Percentiles rank a stretch among this genome's conserved stretches.
These are phyloP conservation scores for Tylopilus subfusipes DNA, from an alignment of 768 basidiomycete genomes.

Conservation along the genomic window DNA sequence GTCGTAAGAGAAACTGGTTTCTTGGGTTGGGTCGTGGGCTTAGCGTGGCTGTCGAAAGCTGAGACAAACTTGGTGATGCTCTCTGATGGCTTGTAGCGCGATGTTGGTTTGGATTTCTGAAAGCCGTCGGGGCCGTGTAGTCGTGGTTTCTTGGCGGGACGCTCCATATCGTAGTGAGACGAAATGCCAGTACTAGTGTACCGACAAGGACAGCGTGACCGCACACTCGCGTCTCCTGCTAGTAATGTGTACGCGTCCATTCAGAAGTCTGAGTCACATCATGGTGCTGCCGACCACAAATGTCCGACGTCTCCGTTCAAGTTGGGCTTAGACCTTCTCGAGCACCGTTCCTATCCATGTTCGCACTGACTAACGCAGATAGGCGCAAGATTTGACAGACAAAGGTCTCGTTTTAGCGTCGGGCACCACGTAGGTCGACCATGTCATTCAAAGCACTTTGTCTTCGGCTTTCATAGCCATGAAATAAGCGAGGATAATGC, in stretches of 20 bases:
- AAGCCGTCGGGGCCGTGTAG: conserved; percentile 30
- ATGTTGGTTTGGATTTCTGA: conserved; percentile 18
- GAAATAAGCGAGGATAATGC: conserved; percentile 47
- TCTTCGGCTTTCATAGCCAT: conserved; percentile 65
- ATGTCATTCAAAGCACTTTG: conserved; percentile 56
- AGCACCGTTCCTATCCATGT: conserved; percentile 13
- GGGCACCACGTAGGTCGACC: background rate
- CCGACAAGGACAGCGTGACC: too few species aligned
- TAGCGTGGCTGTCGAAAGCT: conserved; percentile 18
- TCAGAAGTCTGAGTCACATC: too few species aligned
- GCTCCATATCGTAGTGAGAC: conserved; percentile 8
- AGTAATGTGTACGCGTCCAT: too few species aligned
- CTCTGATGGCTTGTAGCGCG: conserved; percentile 24
- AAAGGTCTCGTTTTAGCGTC: background rate
- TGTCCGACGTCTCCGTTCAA: background rate
- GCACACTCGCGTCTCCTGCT: too few species aligned
- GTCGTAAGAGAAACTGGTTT: background rate
- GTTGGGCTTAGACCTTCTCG: background rate
- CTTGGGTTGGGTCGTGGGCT: background rate
- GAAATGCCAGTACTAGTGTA: background rate
- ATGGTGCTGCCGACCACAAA: background rate
- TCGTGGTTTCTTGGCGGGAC: conserved; percentile 13
- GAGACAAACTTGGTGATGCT: conserved; percentile 30
- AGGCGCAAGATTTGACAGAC: conserved; percentile 49
- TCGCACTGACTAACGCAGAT: conserved; percentile 33